These are phyloP conservation scores for Fusarium sterilihyphosum DNA, from an alignment of 2,329 filamentous ascomycete genomes.

Conservation along the genomic window DNA sequence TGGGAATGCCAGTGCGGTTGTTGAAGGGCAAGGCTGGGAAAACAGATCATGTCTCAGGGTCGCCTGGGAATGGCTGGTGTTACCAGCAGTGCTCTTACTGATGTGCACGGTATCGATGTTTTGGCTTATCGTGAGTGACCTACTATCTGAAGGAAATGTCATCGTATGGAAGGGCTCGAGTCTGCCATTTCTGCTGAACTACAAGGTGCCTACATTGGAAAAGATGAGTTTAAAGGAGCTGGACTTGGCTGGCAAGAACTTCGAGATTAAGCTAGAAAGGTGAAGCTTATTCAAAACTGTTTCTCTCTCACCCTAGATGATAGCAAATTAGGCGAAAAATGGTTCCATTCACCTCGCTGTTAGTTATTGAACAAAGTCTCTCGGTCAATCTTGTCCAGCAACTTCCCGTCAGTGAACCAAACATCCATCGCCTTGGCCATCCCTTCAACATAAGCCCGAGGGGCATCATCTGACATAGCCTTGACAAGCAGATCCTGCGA, in stretches of 20 bases:
- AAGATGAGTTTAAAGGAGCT: neutral
- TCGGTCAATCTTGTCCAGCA: neutral
- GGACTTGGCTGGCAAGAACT: neutral
- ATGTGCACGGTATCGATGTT: neutral
- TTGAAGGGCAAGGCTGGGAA: neutral
- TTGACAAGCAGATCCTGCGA: neutral
- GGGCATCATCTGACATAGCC: neutral
- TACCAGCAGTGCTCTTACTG: neutral
- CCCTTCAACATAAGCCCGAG: neutral
- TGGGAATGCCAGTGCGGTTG: too few species aligned
- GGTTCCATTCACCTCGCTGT: too few species aligned
- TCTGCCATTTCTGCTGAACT: neutral
- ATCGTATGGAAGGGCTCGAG: neutral
- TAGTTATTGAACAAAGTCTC: neutral
- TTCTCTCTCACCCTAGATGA: accelerated
- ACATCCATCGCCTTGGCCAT: neutral
- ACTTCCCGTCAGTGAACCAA: neutral
- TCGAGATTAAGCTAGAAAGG: neutral
- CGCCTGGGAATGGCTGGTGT: neutral
- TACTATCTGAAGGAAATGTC: neutral
- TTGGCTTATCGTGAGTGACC: neutral
- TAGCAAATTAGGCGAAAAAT: accelerated
- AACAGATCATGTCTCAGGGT: neutral
- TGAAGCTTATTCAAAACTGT: accelerated
- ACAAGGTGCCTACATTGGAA: neutral